Percentiles rank a stretch among this genome's conserved stretches.
Conservation (phyloP, 768 basidiomycete species). For the Tricholoma saponaceum region DNA sequence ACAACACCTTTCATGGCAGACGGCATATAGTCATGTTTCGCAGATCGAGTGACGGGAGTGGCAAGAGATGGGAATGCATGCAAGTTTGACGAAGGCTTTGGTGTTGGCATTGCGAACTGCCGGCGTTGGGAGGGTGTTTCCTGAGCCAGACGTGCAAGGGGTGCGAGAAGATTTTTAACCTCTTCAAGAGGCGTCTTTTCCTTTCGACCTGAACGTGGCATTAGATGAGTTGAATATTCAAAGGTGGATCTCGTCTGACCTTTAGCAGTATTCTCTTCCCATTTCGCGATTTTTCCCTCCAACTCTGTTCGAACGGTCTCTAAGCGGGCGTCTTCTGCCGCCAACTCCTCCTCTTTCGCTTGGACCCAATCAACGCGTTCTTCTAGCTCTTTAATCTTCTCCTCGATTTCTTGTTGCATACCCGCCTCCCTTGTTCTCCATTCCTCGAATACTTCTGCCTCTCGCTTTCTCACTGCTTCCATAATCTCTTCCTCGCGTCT, state of each 20-base stretch:
- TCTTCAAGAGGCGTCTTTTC: slow-evolving; percentile 68
- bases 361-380: slow-evolving; percentile 46
- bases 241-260: slow-evolving; percentile 8
- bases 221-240: background rate
- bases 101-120: slow-evolving; percentile 19
- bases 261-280: slow-evolving; percentile 32
- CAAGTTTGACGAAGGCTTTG: slow-evolving; percentile 20
- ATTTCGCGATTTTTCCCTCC: slow-evolving; percentile 43
- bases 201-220: slow-evolving; percentile 32
- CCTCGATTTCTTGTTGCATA: slow-evolving; percentile 48
- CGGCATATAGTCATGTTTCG: slow-evolving; percentile 29
- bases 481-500: slow-evolving; percentile 69
- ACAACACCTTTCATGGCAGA: slow-evolving; percentile 78
- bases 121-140: slow-evolving; percentile 21
- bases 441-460: slow-evolving; percentile 58
- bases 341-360: slow-evolving; percentile 49
- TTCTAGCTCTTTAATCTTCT: slow-evolving; percentile 44
- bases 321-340: slow-evolving; percentile 45
- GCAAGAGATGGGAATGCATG: slow-evolving; percentile 32
- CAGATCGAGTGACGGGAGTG: slow-evolving; percentile 48
- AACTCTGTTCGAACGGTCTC: slow-evolving; percentile 43
- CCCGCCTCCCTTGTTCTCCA: slow-evolving; percentile 52
- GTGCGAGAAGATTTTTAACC: slow-evolving; percentile 65
- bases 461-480: slow-evolving; percentile 59
- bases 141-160: slow-evolving; percentile 31